Base-by-base conservation (phyloP, 1,139 yeast genomes). In the Saccharomycopsis hybrid region DNA sequence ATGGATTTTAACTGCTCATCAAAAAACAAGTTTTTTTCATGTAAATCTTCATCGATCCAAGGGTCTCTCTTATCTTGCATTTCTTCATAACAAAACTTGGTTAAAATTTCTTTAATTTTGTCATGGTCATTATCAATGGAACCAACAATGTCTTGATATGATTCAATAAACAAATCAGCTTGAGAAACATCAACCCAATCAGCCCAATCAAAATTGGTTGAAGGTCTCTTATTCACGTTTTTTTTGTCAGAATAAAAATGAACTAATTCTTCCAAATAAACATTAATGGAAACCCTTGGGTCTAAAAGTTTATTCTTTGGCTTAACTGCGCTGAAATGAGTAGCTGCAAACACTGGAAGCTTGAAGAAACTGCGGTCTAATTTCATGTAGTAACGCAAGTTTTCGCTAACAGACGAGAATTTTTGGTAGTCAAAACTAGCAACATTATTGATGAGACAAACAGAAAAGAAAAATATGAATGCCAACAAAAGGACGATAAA, bases 121-220 rank as follows among this genome's bases (percentile, higher is more conserved):
- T 30, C 18, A 11, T 55, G 58, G 41, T 60, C 54, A 5, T 54
- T 56, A 18, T 49, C 40, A 36, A 55, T 53, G 4, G 40, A 31
- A 9, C 54, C 51, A 1, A 56, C 25, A 1, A 60, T 37, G 1
- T 49, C 43, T 24, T 56, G 51, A 44, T 60, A 58, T 2, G 59
- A 54, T 4, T 56, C 37, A 31, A 57, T 56, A 48, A 59, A 60
- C 11, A 63, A 56, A 30, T 56, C 55, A 2, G 62, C 62, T 8
- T 59, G 59, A 2, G 56, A 48, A 2, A 58, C 43, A 46, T 62
- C 64, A n/a, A 55, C 55, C 64, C 65, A 62, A 45, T 62, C 64
- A 40, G 57, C 59, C 65, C 64, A 62, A 48, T 62, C 63, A 51
- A 62, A 62, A 5, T 50, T 53, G 7, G 57, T 45, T 18, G 51